A percentile compares a stretch with the other conserved stretches of the same genome.
Conservation (phyloP, 129 eudicot species). For the Flaveria ramosissima region DNA sequence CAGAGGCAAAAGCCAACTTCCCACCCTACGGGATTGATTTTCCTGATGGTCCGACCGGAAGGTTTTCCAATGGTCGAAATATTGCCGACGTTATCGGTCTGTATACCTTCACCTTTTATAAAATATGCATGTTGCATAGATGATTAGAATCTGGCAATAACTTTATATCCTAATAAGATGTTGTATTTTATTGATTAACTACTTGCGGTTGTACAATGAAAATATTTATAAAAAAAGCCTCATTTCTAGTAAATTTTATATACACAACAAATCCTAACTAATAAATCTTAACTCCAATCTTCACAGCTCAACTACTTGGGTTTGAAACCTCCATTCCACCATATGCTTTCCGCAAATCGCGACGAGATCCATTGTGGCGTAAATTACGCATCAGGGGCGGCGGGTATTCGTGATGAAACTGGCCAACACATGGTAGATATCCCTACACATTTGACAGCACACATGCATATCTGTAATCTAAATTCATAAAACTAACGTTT, state of each 20-base stretch:
- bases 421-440: constrained; percentile 37
- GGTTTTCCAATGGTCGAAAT: constrained; percentile 62
- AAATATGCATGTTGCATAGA: not conserved
- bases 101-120: not conserved
- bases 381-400: constrained; percentile 61
- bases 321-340: constrained; percentile 49
- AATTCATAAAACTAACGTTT: too few species aligned
- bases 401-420: constrained; percentile 54
- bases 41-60: constrained; percentile 50
- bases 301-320: constrained; percentile 45
- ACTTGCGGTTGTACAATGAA: too few species aligned
- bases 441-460: too few species aligned
- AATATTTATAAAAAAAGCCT: too few species aligned
- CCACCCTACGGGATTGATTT: constrained; percentile 56
- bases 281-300: too few species aligned
- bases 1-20: constrained; percentile 44
- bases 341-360: constrained; percentile 32
- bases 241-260: too few species aligned
- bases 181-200: too few species aligned
- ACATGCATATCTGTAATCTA: not conserved
- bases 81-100: constrained; percentile 48
- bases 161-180: too few species aligned
- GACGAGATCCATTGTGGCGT: constrained; percentile 32
- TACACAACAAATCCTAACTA: too few species aligned
- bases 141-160: not conserved